Evolutionary conservation across 2,329 filamentous ascomycete species (phyloP), one percentile per base, ranked within the genome.

Genomic region (Cladophialophora psammophila): DNA sequence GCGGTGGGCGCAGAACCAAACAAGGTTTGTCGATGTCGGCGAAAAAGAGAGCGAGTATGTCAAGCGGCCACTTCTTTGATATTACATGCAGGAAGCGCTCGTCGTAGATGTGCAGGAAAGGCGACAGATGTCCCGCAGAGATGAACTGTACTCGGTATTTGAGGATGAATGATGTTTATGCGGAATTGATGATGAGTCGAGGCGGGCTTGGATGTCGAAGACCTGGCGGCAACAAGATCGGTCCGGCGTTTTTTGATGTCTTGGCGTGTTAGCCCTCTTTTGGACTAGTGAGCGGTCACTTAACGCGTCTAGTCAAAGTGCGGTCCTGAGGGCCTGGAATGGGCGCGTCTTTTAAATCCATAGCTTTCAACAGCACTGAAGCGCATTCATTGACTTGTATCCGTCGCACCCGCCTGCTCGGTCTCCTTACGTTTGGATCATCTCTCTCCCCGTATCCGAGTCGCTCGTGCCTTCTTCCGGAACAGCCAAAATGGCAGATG

Each of bases 1-100:
- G 78, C 74, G 72, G 70, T 59, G 63, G 63, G 66, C 65, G 72
- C 63, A 69, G 68, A 66, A n/a, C 53, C 68, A 65, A 61, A 60
- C 58, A 59, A 69, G 54, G 63, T 61, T 56, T 64, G n/a, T 54
- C 55, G 60, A 60, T 59, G 18, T 57, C 60, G 56, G 60, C 9
- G 50, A 55, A 57, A 36, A 55, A 59, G 55, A 64, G 56, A 34
- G 36, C 54, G 38, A 18, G 36, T 42, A 20, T 40, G 38, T 8
- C 26, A n/a, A 31, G 35, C 20, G 15, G 13, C 35, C 38, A 45
- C 10, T 50, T 26, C 34, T 34, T 31, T 18, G 40, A 36, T 34
- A 53, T 42, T 13, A 54, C 59, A 61, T 61, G 20, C 59, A 36
- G 45, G 20, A 15, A 8, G 40, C 38, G 57, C 40, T 26, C 4